phyloP scores from a whole-genome alignment of 75 land plant species.

The Picea sitchensis region DNA sequence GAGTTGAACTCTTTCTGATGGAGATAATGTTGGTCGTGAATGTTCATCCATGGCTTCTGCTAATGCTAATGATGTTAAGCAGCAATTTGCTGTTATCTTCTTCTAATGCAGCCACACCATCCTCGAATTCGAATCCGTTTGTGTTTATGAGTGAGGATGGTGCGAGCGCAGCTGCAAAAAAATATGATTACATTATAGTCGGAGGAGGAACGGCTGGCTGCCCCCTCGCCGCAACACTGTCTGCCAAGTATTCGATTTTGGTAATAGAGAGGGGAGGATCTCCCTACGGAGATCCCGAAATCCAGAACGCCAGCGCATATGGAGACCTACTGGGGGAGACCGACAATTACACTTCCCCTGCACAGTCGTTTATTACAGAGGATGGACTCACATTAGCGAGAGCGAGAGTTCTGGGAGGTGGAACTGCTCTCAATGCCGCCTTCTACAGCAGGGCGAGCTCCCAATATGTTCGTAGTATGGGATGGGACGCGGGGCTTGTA shows the following conservation, averaged over 20 bases:
- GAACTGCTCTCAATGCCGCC: slow-evolving; percentile 76
- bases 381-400: slow-evolving; percentile 78
- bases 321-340: not conserved
- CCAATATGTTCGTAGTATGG: slow-evolving; percentile 25
- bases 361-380: slow-evolving; percentile 65
- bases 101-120: no score
- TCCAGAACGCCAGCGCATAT: slow-evolving; percentile 5
- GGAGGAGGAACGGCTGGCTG: slow-evolving; percentile 47
- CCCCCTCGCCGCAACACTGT: slow-evolving; percentile 42
- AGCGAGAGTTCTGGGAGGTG: slow-evolving; percentile 84
- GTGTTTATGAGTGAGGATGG: not conserved
- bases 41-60: no score
- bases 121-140: no score
- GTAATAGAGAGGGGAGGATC: slow-evolving; percentile 34
- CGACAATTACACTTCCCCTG: slow-evolving; percentile 37
- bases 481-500: slow-evolving; percentile 64
- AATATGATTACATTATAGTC: slow-evolving; percentile 43
- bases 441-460: slow-evolving; percentile 74
- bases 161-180: not conserved
- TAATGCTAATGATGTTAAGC: no score
- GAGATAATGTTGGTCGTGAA: no score
- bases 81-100: no score
- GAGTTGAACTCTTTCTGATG: no score
- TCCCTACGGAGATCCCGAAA: slow-evolving; percentile 31
- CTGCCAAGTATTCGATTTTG: slow-evolving; percentile 17